Base-by-base conservation (phyloP, 1,139 yeast genomes). In the Candida sanyaensis region DNA sequence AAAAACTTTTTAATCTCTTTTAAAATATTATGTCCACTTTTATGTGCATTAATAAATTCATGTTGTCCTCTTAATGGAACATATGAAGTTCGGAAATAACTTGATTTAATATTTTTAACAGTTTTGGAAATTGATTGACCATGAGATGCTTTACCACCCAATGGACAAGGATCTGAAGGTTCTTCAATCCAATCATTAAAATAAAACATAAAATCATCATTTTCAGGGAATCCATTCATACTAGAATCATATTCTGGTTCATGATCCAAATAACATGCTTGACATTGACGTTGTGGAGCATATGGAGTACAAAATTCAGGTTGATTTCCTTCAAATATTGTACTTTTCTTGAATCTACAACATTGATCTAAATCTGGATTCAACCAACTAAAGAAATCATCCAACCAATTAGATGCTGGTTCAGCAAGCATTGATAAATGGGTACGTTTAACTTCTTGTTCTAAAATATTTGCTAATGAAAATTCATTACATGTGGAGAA, bases 91-190 rank as follows among this genome's bases (percentile, higher is more conserved):
- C 98, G 71, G 68, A 92, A 88, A 36, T 81, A 77, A 4, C 93
- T 83, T 1, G 95, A 74, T 5, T 63, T 56, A 17, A 92, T 77
- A 1, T 58, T 59, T 9, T 57, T 48, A 0, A 71, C 66, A 13
- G 73, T 67, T 24, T 60, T 47, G 1, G 76, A 65, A 13, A 93
- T 73, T 0, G 95, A 77, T 5, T 73, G 68, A 0, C 88, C 78
- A 60, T 92, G 93, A 0, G 98, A 96, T 0, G 98, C 98, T 60
- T 88, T 87, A 1, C 99, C 99, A 3, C 97, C 98, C 29, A 93
- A 72, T 1, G 98, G 97, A 65, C 99, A 93, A 3, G 95, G 91
- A 58, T 89, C 96, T 49, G 96, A 87, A 1, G 84, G 84, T 40
- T 89, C 89, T 39, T 83, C 75, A 29, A 93, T 88, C 99, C 99